A percentile compares a stretch with the other conserved stretches of the same genome.
Conservation (phyloP, 176 grass and related monocot species). For the Elaeis guineensis region DNA sequence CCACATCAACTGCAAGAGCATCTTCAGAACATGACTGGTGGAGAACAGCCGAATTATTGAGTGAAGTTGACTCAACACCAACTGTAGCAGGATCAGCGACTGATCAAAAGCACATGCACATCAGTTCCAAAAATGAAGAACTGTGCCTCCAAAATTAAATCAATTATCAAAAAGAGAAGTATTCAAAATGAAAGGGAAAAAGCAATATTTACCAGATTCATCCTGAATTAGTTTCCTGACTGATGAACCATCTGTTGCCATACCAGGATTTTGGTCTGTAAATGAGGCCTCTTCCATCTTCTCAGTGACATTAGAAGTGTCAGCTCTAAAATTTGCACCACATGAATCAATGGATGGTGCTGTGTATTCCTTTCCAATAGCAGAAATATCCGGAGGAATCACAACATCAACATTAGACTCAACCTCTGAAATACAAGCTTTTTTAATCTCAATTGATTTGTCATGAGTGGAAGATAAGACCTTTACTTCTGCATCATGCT, state of each 20-base stretch:
- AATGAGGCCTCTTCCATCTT: constrained; percentile 11
- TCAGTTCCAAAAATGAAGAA: background rate
- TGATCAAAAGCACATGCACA: constrained; percentile 10
- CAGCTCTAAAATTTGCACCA: constrained; percentile 8
- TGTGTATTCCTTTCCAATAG: constrained; percentile 21
- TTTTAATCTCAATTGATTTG: constrained; percentile 18
- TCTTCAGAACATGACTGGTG: constrained; percentile 3
- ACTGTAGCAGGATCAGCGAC: constrained; percentile 11
- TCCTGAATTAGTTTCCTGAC: constrained; percentile 23
- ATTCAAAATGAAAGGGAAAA: background rate
- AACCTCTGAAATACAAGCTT: constrained; percentile 13
- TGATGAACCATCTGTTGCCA: constrained; percentile 11
- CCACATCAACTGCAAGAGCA: background rate
- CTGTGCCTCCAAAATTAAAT: no score
- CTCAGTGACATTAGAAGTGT: constrained; percentile 19
- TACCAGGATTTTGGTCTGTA: constrained; percentile 21
- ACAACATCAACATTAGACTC: constrained; percentile 15
- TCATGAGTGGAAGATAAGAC: constrained; percentile 20
- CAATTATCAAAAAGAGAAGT: constrained; percentile 2
- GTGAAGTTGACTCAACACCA: background rate
- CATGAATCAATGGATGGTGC: constrained; percentile 17
- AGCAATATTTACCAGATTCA: constrained; percentile 44
- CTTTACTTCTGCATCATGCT: constrained; percentile 10
- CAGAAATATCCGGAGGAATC: constrained; percentile 2
- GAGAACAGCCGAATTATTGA: background rate